Evolutionary conservation across 805 yeast genomes (phyloP), one percentile per base, ranked within the genome.

Genomic region (Wickerhamiella siamensis): DNA sequence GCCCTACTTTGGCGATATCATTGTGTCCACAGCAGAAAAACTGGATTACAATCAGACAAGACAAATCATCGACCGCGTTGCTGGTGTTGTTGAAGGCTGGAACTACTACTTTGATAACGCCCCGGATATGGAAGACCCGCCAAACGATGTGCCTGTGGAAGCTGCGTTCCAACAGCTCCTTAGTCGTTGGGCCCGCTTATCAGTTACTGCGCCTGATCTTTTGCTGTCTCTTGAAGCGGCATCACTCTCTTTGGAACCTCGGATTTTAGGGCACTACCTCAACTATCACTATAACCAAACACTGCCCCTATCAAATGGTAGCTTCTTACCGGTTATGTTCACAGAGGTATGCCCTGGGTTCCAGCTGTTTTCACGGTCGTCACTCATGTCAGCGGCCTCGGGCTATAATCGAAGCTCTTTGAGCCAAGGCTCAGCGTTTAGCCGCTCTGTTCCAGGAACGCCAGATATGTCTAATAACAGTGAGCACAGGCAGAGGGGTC

Each of bases 1-100:
- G 36, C 95, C 97, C 1, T 87, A 77, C 55, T 87, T 83, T 63
- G 96, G 95, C 9, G 97, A 87, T 56, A 65, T 87, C 48, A 66
- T 75, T 8, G 74, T 84, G 15, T 64, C 64, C 48, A 70, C 65
- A 33, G 45, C 52, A 9, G 63, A 55, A 22, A 56, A 56, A n/a
- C 51, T 62, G 15, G 63, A 67, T 19, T 72, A 24, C 21, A 19
- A 20, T 16, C 26, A 22, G 17, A 20, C 49, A 46, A 35, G 41
- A 18, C 29, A 8, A 20, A 20, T 24, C 9, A 20, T 83, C 48
- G 77, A 72, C 50, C 69, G 83, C 39, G 74, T 86, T 3, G 69
- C 73, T 44, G 75, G 77, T 41, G 79, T 93, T 0, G 76, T 84
- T 53, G 74, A 70, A 43, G 75, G 91, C 54, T 88, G 97, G 97